These are phyloP conservation scores for Phoenix roebelenii DNA, from an alignment of 176 grass and related monocot genomes.

Conservation along the genomic window DNA sequence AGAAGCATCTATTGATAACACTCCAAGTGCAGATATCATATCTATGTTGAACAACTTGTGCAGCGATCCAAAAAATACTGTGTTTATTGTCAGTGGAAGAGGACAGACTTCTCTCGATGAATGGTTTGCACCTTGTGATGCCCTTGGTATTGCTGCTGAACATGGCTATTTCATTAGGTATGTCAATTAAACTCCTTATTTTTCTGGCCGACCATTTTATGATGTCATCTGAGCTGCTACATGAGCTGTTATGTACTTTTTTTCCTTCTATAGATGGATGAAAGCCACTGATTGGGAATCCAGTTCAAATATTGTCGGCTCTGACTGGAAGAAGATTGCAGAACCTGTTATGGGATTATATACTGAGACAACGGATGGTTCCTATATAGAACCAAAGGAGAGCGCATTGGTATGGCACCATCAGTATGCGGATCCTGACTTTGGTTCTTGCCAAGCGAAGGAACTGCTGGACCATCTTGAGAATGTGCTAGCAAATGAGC, in stretches of 20 bases:
- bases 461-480: conserved; percentile 70
- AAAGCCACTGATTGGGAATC: conserved; percentile 55
- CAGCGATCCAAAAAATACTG: conserved; percentile 50
- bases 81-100: conserved; percentile 79
- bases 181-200: neutral
- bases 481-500: conserved; percentile 83
- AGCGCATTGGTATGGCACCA: conserved; percentile 88
- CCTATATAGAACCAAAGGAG: conserved; percentile 77
- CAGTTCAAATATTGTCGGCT: conserved; percentile 23
- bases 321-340: conserved; percentile 77
- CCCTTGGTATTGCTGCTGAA: conserved; percentile 76
- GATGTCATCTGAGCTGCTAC: neutral
- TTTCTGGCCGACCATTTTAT: neutral
- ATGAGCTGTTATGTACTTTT: conserved; percentile 24
- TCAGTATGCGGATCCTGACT: conserved; percentile 76
- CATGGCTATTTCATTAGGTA: conserved; percentile 89
- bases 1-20: conserved; percentile 48
- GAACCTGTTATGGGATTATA: conserved; percentile 82
- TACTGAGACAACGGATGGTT: conserved; percentile 84
- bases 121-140: conserved; percentile 66
- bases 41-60: conserved; percentile 64
- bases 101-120: conserved; percentile 31
- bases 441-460: conserved; percentile 77
- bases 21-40: conserved; percentile 47
- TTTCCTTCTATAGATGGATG: conserved; percentile 44